A percentile compares a stretch with the other conserved stretches of the same genome.
Evolutionary conservation across 2,329 filamentous ascomycete genomes (phyloP).

Genomic region (Fusarium sp.): DNA sequence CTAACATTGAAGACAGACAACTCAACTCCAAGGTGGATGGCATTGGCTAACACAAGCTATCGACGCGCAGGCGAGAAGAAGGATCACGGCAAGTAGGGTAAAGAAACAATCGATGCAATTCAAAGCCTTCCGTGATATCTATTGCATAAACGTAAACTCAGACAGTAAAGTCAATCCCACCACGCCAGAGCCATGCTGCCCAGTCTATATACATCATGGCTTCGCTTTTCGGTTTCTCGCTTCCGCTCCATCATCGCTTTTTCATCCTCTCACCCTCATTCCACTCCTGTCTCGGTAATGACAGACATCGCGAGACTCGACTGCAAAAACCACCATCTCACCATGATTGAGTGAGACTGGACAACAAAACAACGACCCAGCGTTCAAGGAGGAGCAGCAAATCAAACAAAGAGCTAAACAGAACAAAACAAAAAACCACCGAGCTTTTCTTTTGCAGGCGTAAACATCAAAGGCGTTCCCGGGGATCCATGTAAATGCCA

Average conservation of each 20-base stretch:
- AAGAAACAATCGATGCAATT: not conserved
- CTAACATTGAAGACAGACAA: not conserved
- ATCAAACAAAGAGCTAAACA: not conserved
- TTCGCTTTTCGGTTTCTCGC: conserved; percentile 37
- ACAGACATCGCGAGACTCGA: not conserved
- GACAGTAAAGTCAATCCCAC: conserved; percentile 6
- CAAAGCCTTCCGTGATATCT: conserved; percentile 20
- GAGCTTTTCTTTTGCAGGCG: conserved; percentile 15
- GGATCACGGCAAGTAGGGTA: not conserved
- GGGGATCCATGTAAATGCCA: conserved; percentile 34
- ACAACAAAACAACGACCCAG: conserved; percentile 8
- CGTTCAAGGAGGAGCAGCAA: not conserved
- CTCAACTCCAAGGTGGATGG: not conserved
- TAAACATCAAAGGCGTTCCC: conserved; percentile 13
- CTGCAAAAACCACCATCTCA: conserved; percentile 6
- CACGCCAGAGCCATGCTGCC: conserved; percentile 21
- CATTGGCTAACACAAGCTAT: not conserved
- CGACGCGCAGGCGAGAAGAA: not conserved
- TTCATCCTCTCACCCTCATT: conserved; percentile 4
- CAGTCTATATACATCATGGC: conserved; percentile 40
- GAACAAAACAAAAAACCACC: conserved; percentile 5
- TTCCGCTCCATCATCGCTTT: conserved; percentile 33
- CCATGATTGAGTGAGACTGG: conserved; percentile 10
- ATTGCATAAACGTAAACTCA: conserved; percentile 17
- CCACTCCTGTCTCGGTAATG: conserved; percentile 3